Evolutionary conservation across 164 flowering plant genomes (phyloP).

Genomic region (Macadamia integrifolia): DNA sequence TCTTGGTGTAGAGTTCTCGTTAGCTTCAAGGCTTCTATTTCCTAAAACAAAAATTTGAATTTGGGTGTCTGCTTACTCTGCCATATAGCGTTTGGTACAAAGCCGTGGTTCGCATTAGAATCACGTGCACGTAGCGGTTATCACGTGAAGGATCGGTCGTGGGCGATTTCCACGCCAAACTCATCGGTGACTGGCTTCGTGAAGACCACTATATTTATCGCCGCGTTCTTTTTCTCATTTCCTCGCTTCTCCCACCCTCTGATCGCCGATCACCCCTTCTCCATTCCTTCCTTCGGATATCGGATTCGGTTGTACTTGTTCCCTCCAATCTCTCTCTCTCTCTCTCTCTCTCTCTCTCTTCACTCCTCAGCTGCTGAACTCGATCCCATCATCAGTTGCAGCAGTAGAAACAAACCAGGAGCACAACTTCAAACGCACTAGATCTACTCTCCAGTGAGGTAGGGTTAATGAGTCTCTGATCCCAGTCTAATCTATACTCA

Average conservation of each 20-base stretch:
- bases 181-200: constrained; percentile 16
- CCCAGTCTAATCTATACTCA: background rate
- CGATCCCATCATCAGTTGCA: background rate
- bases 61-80: too few relatives aligned
- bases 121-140: background rate
- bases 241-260: constrained; percentile 24
- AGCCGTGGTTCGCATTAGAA: too few relatives aligned
- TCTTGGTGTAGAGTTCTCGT: too few relatives aligned
- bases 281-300: background rate
- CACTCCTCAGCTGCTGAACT: background rate
- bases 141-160: constrained; percentile 21
- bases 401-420: background rate
- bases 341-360: background rate
- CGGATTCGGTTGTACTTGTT: too few relatives aligned
- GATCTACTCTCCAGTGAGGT: constrained; percentile 10
- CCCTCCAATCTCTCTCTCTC: background rate
- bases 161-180: constrained; percentile 23
- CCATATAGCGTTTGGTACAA: too few relatives aligned
- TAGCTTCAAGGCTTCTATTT: too few relatives aligned
- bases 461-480: constrained; percentile 2
- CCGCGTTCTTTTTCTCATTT: constrained; percentile 33
- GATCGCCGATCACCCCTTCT: constrained; percentile 6
- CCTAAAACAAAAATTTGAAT: too few relatives aligned
- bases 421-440: constrained; percentile 1
- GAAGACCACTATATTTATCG: constrained; percentile 28